Percentiles rank a stretch among this genome's conserved stretches.
These are phyloP conservation scores for Eucalyptus marginata DNA, from an alignment of 345 rosid genomes.

Conservation along the genomic window DNA sequence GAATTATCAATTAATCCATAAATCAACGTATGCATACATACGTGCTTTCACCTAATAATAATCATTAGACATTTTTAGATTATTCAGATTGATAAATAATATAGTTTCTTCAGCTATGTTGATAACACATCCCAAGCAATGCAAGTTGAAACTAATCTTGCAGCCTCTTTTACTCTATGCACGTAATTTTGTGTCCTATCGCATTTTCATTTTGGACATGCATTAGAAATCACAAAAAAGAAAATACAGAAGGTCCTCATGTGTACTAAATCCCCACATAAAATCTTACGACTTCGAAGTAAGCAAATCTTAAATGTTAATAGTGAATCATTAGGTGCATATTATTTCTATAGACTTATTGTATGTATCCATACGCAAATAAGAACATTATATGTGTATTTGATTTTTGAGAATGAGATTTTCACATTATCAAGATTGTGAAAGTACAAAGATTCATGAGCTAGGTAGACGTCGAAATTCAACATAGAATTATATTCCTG, in stretches of 20 bases:
- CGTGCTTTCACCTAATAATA: no score
- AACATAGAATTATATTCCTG: background rate
- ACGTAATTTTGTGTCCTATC: no score
- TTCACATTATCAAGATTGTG: background rate
- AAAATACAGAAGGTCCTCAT: background rate
- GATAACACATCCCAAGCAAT: no score
- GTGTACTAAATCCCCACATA: background rate
- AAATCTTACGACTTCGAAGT: background rate
- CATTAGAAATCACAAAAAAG: no score
- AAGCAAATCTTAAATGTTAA: background rate
- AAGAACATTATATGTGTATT: background rate
- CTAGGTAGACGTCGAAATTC: background rate
- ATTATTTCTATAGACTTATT: background rate
- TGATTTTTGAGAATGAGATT: background rate
- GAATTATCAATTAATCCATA: background rate
- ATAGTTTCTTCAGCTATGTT: no score
- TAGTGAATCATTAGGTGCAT: background rate
- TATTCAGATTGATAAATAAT: no score
- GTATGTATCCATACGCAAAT: background rate
- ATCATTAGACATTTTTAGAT: no score
- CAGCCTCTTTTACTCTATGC: no score
- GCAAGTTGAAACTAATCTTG: no score
- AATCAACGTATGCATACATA: no score
- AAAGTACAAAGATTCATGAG: background rate
- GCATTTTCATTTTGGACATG: no score